A percentile compares a stretch with the other conserved stretches of the same genome.
phyloP scores from a whole-genome alignment of 2,329 filamentous ascomycete species.

The Spiromastix sp. region DNA sequence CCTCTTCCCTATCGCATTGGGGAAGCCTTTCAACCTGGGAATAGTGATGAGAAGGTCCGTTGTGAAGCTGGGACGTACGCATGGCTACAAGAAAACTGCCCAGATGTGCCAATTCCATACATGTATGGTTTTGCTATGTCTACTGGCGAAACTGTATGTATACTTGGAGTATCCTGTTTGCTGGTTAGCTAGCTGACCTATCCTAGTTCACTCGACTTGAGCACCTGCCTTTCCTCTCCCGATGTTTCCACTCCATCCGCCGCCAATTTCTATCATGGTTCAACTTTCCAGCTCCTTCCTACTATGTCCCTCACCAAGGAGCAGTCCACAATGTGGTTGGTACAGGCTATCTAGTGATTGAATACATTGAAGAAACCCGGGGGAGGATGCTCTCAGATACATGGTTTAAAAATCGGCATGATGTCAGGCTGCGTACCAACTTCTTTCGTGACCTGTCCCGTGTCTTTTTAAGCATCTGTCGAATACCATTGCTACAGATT shows the following conservation, averaged over 20 bases:
- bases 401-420: constrained; percentile 10
- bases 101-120: constrained; percentile 7
- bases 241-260: constrained; percentile 1
- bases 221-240: not conserved
- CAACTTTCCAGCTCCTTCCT: not conserved
- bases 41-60: constrained; percentile 11
- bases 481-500: constrained; percentile 19
- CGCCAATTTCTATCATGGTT: not conserved
- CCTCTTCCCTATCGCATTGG: constrained; percentile 10
- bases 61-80: constrained; percentile 12
- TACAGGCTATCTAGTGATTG: constrained; percentile 11
- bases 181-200: not conserved
- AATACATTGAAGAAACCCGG: constrained; percentile 11
- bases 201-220: constrained; percentile 1
- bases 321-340: not conserved
- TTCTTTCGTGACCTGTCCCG: constrained; percentile 13
- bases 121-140: constrained; percentile 9
- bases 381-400: constrained; percentile 15
- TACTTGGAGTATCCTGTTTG: not conserved
- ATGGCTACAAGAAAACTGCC: constrained; percentile 8
- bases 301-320: not conserved
- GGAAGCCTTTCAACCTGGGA: constrained; percentile 3
- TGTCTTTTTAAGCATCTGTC: constrained; percentile 11
- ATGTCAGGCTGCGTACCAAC: constrained; percentile 11
- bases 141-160: constrained; percentile 2